Conservation (phyloP, 2,329 filamentous ascomycete genomes). For the Stagonosporopsis cucurbitacearum region DNA sequence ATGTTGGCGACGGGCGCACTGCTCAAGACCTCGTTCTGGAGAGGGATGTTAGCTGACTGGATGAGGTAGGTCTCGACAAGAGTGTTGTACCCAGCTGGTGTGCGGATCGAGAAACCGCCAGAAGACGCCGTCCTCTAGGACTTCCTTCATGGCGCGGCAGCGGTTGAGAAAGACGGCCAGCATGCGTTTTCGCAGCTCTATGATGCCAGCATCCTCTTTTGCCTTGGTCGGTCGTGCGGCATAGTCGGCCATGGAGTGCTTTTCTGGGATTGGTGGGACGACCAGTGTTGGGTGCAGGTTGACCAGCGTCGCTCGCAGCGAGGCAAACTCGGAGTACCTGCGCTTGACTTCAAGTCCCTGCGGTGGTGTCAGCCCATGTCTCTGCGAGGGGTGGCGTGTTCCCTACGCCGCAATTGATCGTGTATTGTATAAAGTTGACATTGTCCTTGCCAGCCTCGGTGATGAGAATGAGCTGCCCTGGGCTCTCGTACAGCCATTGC, state of each 20-base stretch:
- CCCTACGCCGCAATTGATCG: slow-evolving; percentile 88
- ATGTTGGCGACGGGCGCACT: slow-evolving; percentile 89
- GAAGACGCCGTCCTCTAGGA: slow-evolving; percentile 92
- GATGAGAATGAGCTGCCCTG: slow-evolving; percentile 86
- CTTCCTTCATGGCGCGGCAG: slow-evolving; percentile 89
- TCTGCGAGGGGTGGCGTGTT: background rate
- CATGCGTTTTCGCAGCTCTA: slow-evolving; percentile 97
- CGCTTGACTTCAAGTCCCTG: slow-evolving; percentile 94
- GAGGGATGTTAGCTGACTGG: slow-evolving; percentile 7
- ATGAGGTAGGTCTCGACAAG: background rate
- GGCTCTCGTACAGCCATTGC: slow-evolving; percentile 96
- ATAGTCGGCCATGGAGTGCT: slow-evolving; percentile 98
- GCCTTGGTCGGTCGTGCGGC: slow-evolving; percentile 97
- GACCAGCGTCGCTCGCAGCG: slow-evolving; percentile 84
- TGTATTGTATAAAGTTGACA: slow-evolving; percentile 95
- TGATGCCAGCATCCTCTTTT: slow-evolving; percentile 96
- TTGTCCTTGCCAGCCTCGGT: slow-evolving; percentile 94
- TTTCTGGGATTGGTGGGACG: slow-evolving; percentile 96
- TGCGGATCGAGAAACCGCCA: slow-evolving; percentile 98
- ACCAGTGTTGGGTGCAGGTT: slow-evolving; percentile 93
- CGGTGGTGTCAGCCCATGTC: slow-evolving; percentile 20
- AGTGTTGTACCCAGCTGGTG: slow-evolving; percentile 83
- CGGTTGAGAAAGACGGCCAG: slow-evolving; percentile 92
- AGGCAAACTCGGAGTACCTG: slow-evolving; percentile 95
- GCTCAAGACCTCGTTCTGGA: slow-evolving; percentile 91